These are phyloP conservation scores for Scheffersomyces illinoinensis DNA, from an alignment of 1,139 yeast species.

Conservation along the genomic window DNA sequence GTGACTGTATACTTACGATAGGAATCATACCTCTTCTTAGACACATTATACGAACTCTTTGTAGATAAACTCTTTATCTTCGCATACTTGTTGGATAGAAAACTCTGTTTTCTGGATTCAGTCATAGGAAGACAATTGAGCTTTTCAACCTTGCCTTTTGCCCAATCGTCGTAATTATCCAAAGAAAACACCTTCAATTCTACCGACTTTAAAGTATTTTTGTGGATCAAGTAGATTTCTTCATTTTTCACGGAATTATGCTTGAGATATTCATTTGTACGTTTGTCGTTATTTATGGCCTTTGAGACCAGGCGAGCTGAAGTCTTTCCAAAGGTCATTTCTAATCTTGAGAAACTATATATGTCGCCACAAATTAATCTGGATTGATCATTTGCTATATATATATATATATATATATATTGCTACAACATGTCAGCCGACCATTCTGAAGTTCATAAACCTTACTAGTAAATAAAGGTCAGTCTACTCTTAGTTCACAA, in stretches of 20 bases:
- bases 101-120: not conserved
- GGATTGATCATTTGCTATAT: not conserved
- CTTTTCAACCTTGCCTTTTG: not conserved
- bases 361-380: not conserved
- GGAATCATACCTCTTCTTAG: not conserved
- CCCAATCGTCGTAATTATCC: not conserved
- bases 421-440: not conserved
- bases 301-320: not conserved
- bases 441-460: not conserved
- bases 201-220: not conserved
- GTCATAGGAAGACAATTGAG: not conserved
- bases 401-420: too few species aligned
- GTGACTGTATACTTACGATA: not conserved
- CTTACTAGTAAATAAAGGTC: not conserved
- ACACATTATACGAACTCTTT: not conserved
- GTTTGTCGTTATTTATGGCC: not conserved
- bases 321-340: not conserved
- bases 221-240: not conserved
- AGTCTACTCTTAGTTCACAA: not conserved
- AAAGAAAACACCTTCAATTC: not conserved
- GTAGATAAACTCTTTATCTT: not conserved
- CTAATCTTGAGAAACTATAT: not conserved
- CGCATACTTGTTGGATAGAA: not conserved
- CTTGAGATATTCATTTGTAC: not conserved
- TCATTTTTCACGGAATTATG: not conserved